phyloP scores from a whole-genome alignment of 495 filamentous ascomycete species.

The Podospora bellae-mahoneyi region DNA sequence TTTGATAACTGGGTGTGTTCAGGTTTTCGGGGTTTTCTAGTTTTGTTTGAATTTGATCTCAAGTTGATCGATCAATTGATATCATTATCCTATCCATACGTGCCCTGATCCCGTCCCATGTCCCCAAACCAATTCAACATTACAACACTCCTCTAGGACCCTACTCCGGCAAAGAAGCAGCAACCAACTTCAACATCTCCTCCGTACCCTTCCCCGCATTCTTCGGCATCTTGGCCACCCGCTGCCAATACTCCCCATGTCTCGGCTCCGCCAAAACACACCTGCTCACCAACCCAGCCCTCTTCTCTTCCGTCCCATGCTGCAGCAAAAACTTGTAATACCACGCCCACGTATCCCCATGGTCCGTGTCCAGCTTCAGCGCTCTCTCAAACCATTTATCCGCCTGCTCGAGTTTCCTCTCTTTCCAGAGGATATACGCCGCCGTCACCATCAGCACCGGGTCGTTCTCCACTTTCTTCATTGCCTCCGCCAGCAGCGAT shows the following conservation, averaged over 20 bases:
- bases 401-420: constrained; percentile 81
- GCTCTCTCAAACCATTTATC: constrained; percentile 97
- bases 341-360: constrained; percentile 96
- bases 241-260: constrained; percentile 92
- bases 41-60: neutral
- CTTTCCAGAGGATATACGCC: constrained; percentile 55
- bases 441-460: constrained; percentile 69
- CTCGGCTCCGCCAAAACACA: constrained; percentile 74
- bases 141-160: neutral
- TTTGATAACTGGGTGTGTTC: neutral
- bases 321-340: constrained; percentile 89
- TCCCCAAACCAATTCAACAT: neutral
- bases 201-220: constrained; percentile 70
- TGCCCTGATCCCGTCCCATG: neutral
- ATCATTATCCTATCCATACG: neutral
- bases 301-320: constrained; percentile 92
- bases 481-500: constrained; percentile 82
- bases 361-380: constrained; percentile 75
- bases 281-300: constrained; percentile 71
- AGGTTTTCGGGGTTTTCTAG: neutral
- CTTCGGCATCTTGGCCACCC: constrained; percentile 76
- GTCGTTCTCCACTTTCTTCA: constrained; percentile 94
- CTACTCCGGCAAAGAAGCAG: constrained; percentile 32
- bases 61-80: neutral
- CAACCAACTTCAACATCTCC: constrained; percentile 78